A percentile compares a stretch with the other conserved stretches of the same genome.
phyloP scores from a whole-genome alignment of 2,329 filamentous ascomycete species.

The Xylaria digitata region DNA sequence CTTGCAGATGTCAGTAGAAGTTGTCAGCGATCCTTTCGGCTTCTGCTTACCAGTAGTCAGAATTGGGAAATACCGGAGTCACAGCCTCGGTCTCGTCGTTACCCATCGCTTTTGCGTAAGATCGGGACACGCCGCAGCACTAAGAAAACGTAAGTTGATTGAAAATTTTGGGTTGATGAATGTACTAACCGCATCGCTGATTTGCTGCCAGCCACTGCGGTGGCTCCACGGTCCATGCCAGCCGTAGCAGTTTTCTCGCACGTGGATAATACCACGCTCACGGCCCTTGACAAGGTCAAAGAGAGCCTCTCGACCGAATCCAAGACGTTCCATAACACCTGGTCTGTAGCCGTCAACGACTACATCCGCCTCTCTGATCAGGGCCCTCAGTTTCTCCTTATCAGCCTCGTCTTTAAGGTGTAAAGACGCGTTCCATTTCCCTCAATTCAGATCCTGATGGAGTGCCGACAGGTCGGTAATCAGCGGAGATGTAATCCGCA shows the following conservation, averaged over 20 bases:
- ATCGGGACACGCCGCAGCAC: slow-evolving; percentile 29
- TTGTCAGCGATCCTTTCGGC: background rate
- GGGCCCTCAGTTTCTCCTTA: slow-evolving; percentile 29
- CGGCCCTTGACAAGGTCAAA: slow-evolving; percentile 41
- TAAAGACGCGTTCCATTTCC: slow-evolving; percentile 57
- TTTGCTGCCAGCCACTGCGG: slow-evolving; percentile 51
- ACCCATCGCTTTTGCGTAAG: slow-evolving; percentile 39
- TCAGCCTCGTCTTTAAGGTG: slow-evolving; percentile 29
- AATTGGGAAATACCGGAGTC: slow-evolving; percentile 47
- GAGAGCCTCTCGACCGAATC: slow-evolving; percentile 46
- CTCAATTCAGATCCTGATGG: slow-evolving; percentile 61
- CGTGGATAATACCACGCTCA: slow-evolving; percentile 48
- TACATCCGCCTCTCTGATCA: slow-evolving; percentile 51
- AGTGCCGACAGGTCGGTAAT: slow-evolving; percentile 55
- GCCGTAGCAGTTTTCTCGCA: slow-evolving; percentile 52
- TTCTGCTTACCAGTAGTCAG: slow-evolving; percentile 39
- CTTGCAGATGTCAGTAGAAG: slow-evolving; percentile 38
- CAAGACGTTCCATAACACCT: slow-evolving; percentile 48
- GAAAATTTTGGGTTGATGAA: background rate
- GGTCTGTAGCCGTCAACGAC: slow-evolving; percentile 52
- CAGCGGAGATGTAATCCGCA: slow-evolving; percentile 56
- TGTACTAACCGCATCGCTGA: slow-evolving; percentile 36
- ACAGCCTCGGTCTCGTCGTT: slow-evolving; percentile 43
- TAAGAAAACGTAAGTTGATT: slow-evolving; percentile 5
- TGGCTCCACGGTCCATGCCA: slow-evolving; percentile 49